Evolutionary conservation across 2,329 filamentous ascomycete species (phyloP).

Genomic region (Tolypocladium tundrense): DNA sequence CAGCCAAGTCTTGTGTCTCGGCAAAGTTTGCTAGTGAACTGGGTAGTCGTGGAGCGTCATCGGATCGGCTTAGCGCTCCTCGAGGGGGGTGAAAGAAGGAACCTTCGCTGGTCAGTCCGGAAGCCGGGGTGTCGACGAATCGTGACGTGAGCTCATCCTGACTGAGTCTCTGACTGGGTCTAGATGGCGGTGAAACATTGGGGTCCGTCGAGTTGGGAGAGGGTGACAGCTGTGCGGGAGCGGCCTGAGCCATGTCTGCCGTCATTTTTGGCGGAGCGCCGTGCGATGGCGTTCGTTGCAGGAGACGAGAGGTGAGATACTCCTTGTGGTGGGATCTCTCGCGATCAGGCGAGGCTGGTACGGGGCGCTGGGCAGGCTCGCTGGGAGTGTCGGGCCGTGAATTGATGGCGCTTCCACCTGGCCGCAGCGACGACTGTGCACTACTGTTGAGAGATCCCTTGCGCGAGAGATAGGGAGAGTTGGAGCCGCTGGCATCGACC

Average conservation of each 20-base stretch:
- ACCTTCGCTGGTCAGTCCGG: constrained; percentile 37
- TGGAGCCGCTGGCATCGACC: constrained; percentile 56
- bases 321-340: constrained; percentile 45
- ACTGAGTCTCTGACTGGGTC: constrained; percentile 27
- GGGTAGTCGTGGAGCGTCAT: constrained; percentile 26
- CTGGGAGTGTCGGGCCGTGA: constrained; percentile 25
- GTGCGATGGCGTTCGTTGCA: constrained; percentile 53
- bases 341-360: constrained; percentile 23
- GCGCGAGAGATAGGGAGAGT: constrained; percentile 43
- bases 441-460: constrained; percentile 39
- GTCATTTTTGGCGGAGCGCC: constrained; percentile 57
- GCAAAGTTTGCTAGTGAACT: constrained; percentile 30
- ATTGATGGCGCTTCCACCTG: constrained; percentile 18
- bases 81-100: constrained; percentile 37
- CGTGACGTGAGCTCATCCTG: constrained; percentile 46
- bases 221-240: constrained; percentile 25
- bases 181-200: constrained; percentile 13
- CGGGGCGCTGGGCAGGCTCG: constrained; percentile 9
- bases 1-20: constrained; percentile 11
- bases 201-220: constrained; percentile 19
- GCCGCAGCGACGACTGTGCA: constrained; percentile 35
- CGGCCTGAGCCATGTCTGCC: constrained; percentile 35
- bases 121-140: constrained; percentile 43
- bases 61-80: constrained; percentile 18
- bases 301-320: constrained; percentile 55